These are phyloP conservation scores for Ceraceosorus guamensis DNA, from an alignment of 1,284 basidiomycete genomes.

Conservation along the genomic window DNA sequence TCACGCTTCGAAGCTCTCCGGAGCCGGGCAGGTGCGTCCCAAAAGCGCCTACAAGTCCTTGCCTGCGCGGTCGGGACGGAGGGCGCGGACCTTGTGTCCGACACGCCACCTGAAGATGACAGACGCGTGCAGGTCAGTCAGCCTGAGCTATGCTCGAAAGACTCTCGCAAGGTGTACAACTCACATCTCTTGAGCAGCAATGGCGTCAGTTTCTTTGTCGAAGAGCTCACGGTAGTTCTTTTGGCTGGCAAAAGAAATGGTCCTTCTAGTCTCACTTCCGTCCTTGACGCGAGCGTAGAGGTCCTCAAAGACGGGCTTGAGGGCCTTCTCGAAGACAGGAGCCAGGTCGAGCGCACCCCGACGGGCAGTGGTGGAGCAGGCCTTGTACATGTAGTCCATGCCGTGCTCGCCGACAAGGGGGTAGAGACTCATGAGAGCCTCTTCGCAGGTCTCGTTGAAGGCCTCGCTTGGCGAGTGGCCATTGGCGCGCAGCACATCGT, in stretches of 20 bases:
- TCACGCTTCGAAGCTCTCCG: too few species aligned
- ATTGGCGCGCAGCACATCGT: constrained; percentile 97
- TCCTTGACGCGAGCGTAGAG: constrained; percentile 91
- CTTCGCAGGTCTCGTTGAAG: constrained; percentile 85
- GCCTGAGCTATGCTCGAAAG: neutral
- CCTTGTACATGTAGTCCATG: constrained; percentile 96
- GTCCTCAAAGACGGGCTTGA: constrained; percentile 84
- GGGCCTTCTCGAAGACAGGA: constrained; percentile 90
- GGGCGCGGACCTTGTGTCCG: neutral
- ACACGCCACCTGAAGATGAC: neutral
- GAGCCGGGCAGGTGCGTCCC: too few species aligned
- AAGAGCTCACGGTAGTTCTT: constrained; percentile 89
- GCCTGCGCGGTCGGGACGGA: neutral
- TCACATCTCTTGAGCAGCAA: constrained; percentile 95
- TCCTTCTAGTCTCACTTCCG: constrained; percentile 92
- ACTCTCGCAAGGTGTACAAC: neutral
- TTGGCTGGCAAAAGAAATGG: constrained; percentile 90
- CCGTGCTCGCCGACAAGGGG: constrained; percentile 91
- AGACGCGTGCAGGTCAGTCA: neutral
- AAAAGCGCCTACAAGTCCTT: neutral
- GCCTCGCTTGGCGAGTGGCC: constrained; percentile 96
- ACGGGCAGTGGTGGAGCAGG: constrained; percentile 97
- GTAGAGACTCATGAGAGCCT: constrained; percentile 97
- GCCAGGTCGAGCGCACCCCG: constrained; percentile 94
- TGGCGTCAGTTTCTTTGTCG: constrained; percentile 85